A percentile compares a stretch with the other conserved stretches of the same genome.
These are phyloP conservation scores for Closterium sp. DNA, from an alignment of 139 green algal species.

Conservation along the genomic window DNA sequence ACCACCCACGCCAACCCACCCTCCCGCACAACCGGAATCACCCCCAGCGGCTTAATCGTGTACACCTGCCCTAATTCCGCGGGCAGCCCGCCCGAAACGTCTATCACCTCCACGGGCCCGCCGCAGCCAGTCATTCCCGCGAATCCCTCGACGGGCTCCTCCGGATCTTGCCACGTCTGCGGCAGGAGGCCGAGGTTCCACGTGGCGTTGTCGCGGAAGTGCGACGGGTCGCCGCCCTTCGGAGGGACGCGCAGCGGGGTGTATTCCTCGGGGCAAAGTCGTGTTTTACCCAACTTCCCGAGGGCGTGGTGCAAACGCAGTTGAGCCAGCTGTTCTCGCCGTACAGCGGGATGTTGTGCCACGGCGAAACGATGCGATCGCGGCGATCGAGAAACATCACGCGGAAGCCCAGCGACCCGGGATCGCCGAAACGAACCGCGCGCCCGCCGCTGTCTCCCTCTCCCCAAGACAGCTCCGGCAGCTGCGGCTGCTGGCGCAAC, in stretches of 20 bases:
- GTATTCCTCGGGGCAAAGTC: not conserved
- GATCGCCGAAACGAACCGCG: not conserved
- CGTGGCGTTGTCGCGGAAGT: not conserved
- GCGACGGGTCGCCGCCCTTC: not conserved
- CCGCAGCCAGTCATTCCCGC: not conserved
- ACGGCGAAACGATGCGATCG: not conserved
- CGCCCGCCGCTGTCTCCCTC: not conserved
- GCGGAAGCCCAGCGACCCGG: not conserved
- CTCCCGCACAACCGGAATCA: not conserved
- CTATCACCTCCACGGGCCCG: not conserved
- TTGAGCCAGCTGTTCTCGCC: not conserved
- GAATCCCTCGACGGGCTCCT: not conserved
- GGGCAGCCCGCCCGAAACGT: not conserved
- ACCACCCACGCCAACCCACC: not conserved
- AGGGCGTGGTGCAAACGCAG: not conserved
- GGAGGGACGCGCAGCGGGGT: not conserved
- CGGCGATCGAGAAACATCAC: not conserved
- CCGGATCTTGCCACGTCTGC: constrained; percentile 6
- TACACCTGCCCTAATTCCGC: not conserved
- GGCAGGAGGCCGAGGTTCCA: constrained; percentile 1
- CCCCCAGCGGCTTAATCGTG: not conserved
- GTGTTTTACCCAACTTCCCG: not conserved
- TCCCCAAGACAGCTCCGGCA: not conserved
- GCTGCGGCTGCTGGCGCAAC: not conserved
- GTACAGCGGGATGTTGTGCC: constrained; percentile 2